phyloP scores from a whole-genome alignment of 345 rosid genomes.

The Isatis tinctoria region DNA sequence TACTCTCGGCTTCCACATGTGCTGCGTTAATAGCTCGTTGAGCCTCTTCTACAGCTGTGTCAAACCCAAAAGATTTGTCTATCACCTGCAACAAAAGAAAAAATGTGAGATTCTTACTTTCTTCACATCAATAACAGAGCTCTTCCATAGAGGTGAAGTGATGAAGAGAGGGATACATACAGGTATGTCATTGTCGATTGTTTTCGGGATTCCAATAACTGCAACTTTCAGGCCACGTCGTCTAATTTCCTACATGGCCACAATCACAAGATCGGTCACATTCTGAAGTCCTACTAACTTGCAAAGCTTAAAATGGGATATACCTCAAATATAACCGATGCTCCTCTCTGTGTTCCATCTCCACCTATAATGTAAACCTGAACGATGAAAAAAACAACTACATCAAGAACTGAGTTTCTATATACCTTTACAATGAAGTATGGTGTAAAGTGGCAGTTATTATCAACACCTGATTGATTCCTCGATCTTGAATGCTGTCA shows the following conservation, averaged over 20 bases:
- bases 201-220: conserved; percentile 66
- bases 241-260: conserved; percentile 55
- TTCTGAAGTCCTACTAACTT: neutral
- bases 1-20: conserved; percentile 72
- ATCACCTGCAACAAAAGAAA: conserved; percentile 41
- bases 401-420: neutral
- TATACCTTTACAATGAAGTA: neutral
- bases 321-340: conserved; percentile 68
- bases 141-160: neutral
- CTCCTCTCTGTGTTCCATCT: conserved; percentile 81
- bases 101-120: neutral
- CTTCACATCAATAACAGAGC: neutral
- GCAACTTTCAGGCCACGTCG: conserved; percentile 67
- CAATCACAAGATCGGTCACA: neutral
- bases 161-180: conserved; percentile 26
- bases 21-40: conserved; percentile 83
- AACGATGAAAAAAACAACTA: neutral
- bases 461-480: conserved; percentile 62
- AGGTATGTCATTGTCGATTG: conserved; percentile 78
- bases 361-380: conserved; percentile 84
- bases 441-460: neutral
- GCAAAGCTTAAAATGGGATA: neutral
- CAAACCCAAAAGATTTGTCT: conserved; percentile 78
- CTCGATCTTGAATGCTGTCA: conserved; percentile 78
- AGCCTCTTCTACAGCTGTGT: conserved; percentile 86